These are phyloP conservation scores for Dioscorea alata DNA, from an alignment of 106 monocot species.

Conservation along the genomic window DNA sequence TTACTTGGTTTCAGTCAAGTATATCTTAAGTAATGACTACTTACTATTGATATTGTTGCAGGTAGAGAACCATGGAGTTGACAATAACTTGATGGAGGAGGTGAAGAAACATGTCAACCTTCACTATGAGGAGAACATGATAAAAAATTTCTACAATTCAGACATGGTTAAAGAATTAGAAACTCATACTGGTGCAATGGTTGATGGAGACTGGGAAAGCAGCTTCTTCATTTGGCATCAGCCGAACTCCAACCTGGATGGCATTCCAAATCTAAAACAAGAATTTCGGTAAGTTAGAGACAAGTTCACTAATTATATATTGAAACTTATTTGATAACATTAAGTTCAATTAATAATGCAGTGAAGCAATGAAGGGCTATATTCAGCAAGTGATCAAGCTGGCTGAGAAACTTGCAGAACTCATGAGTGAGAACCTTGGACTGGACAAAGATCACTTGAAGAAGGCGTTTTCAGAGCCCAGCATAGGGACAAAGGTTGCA, in stretches of 20 bases:
- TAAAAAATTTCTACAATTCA: constrained; percentile 40
- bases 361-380: constrained; percentile 35
- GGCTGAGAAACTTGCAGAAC: constrained; percentile 44
- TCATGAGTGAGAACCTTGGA: constrained; percentile 60
- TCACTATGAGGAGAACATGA: constrained; percentile 46
- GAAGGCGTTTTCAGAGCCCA: constrained; percentile 50
- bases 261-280: constrained; percentile 14
- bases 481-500: constrained; percentile 50
- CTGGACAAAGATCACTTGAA: constrained; percentile 44
- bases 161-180: constrained; percentile 27
- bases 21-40: background rate
- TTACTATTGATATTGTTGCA: constrained; percentile 3
- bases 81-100: constrained; percentile 26
- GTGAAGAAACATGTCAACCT: constrained; percentile 29
- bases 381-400: constrained; percentile 30
- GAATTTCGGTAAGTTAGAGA: constrained; percentile 29
- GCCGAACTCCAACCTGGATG: constrained; percentile 24
- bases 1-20: background rate
- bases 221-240: constrained; percentile 45
- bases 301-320: no score
- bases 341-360: constrained; percentile 10
- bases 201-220: constrained; percentile 46
- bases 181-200: background rate
- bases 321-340: no score
- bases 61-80: constrained; percentile 57